Evolutionary conservation across 2,329 filamentous ascomycete species (phyloP), one percentile per base, ranked within the genome.

Genomic region (Elsinoe perseae): DNA sequence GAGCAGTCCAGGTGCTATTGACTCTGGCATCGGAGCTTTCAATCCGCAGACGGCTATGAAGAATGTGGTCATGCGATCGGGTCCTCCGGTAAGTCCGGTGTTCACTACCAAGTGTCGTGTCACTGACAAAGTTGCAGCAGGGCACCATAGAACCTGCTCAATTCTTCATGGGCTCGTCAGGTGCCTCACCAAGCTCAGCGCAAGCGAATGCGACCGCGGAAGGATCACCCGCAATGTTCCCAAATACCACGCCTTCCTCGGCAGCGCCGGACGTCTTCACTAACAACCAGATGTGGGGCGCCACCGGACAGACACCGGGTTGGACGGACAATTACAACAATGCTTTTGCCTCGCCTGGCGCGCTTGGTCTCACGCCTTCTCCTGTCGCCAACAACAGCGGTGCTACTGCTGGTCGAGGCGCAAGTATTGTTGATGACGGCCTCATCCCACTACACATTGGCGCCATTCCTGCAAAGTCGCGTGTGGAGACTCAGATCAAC

Each of bases 401-500:
- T 20, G 60, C 61, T 27, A 57, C 61, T 20, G 58, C 56, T 8
- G 40, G 59, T 7, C 34, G 50, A 6, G 59, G 58, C 6, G 59
- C 54, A 4, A 27, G 58, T 6, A 56, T 55, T 18, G 44, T 56
- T 3, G 60, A 61, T 4, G 56, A 60, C n/a, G 66, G 66, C 23
- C 59, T 64, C 23, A 69, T 66, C 25, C 61, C 64, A 21, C 57
- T 71, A 28, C 65, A 70, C 56, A 69, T 70, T 50, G 68, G 66
- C 23, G 68, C 68, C 7, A 69, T 70, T 25, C 65, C 67, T 7
- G 63, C 69, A 57, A 97, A 96, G 71, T 95, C 91, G 14, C 84
- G 93, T 20, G 93, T 97, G 16, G 93, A 98, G 74, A 97, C 93
- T 0, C 93, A 97, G 68, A 96, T 97, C 63, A 88, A 87, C 7